phyloP scores from a whole-genome alignment of 1,139 yeast genomes.

The Protomyces gravidus region DNA sequence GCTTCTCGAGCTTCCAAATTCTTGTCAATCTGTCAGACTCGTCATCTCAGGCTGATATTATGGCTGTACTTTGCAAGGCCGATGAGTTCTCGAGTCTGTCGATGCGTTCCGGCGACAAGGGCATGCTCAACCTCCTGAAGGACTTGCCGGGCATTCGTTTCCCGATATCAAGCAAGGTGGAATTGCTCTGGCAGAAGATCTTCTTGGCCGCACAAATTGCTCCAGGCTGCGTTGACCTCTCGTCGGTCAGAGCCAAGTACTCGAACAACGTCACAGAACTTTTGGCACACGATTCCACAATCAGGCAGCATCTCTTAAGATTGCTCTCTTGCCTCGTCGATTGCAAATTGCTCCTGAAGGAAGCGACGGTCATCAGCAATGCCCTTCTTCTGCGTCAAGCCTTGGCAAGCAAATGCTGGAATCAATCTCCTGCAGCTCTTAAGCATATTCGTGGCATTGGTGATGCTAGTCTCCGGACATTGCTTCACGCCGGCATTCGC shows the following conservation, averaged over 20 bases:
- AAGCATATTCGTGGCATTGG: constrained; percentile 50
- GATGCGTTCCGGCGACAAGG: constrained; percentile 47
- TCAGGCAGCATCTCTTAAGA: constrained; percentile 46
- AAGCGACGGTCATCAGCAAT: constrained; percentile 44
- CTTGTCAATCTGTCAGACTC: constrained; percentile 36
- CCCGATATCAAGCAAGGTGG: constrained; percentile 41
- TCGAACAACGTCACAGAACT: constrained; percentile 44
- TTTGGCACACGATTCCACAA: constrained; percentile 45
- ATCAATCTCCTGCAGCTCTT: constrained; percentile 45
- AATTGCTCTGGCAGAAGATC: constrained; percentile 14
- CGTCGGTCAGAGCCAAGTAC: neutral
- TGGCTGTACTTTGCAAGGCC: constrained; percentile 35
- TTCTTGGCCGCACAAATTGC: constrained; percentile 7
- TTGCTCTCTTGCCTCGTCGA: constrained; percentile 47
- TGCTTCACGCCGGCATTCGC: constrained; percentile 42
- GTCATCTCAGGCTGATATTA: constrained; percentile 12
- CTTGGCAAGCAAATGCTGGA: constrained; percentile 50
- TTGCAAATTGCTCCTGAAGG: constrained; percentile 44
- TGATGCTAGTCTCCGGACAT: constrained; percentile 42
- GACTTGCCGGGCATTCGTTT: constrained; percentile 42
- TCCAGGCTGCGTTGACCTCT: constrained; percentile 45
- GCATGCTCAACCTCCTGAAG: constrained; percentile 46
- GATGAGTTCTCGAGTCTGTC: constrained; percentile 45
- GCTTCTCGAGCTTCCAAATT: constrained; percentile 45
- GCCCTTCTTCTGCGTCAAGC: constrained; percentile 44